A percentile compares a stretch with the other conserved stretches of the same genome.
These are phyloP conservation scores for Cucumis cinereus DNA, from an alignment of 306 rosid species.

Conservation along the genomic window DNA sequence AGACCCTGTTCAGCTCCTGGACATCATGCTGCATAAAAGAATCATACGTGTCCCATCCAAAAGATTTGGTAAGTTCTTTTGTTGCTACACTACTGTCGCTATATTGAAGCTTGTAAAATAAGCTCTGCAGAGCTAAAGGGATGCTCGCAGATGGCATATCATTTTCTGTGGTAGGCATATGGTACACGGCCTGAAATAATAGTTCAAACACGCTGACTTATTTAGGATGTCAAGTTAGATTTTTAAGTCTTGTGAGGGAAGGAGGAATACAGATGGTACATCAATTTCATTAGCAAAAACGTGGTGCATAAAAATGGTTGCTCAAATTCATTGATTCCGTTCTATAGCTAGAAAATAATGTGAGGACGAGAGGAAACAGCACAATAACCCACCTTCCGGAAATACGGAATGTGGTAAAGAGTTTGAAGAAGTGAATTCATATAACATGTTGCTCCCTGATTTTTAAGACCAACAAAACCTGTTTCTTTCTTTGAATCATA, in stretches of 20 bases:
- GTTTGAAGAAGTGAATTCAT: slow-evolving; percentile 91
- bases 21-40: slow-evolving; percentile 96
- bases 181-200: slow-evolving; percentile 78
- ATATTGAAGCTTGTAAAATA: slow-evolving; percentile 83
- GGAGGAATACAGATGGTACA: neutral
- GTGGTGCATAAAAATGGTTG: neutral
- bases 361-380: neutral
- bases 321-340: slow-evolving; percentile 6
- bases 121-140: slow-evolving; percentile 79
- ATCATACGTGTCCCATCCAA: slow-evolving; percentile 94
- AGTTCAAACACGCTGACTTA: slow-evolving; percentile 10
- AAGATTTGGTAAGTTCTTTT: slow-evolving; percentile 80
- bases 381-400: slow-evolving; percentile 50
- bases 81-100: slow-evolving; percentile 84
- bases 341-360: slow-evolving; percentile 4
- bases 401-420: slow-evolving; percentile 72
- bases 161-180: slow-evolving; percentile 90
- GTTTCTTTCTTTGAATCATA: slow-evolving; percentile 87
- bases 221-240: neutral
- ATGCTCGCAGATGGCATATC: slow-evolving; percentile 85
- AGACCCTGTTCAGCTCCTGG: slow-evolving; percentile 76
- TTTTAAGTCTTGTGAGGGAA: neutral
- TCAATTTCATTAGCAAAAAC: neutral
- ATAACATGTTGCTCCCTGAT: slow-evolving; percentile 91
- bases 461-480: slow-evolving; percentile 84